A percentile compares a stretch with the other conserved stretches of the same genome.
These are phyloP conservation scores for Actinomucor elegans DNA, from an alignment of 371 early-diverging fungal genomes.

Conservation along the genomic window DNA sequence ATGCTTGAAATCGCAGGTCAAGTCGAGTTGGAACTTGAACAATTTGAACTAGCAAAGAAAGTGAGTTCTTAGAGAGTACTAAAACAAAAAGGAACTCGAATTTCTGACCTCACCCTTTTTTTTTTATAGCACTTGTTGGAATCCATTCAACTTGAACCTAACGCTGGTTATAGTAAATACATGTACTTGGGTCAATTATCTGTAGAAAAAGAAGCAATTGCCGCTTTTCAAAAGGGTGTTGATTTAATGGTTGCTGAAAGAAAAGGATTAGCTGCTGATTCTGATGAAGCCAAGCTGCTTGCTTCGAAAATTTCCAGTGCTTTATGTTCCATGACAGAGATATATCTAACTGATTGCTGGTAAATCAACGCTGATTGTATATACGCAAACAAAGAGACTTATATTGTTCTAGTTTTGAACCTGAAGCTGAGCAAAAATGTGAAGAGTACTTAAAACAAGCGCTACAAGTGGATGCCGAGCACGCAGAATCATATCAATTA, in stretches of 20 bases:
- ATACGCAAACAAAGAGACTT: neutral
- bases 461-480: conserved; percentile 63
- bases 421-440: conserved; percentile 86
- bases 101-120: neutral
- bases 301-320: conserved; percentile 77
- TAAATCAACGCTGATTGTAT: conserved; percentile 26
- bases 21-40: conserved; percentile 74
- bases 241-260: conserved; percentile 58
- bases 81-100: neutral
- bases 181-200: conserved; percentile 91
- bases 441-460: conserved; percentile 75
- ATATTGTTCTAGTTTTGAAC: conserved; percentile 70
- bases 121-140: conserved; percentile 64
- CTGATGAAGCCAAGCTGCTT: conserved; percentile 49
- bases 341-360: conserved; percentile 97
- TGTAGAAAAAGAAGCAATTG: conserved; percentile 74
- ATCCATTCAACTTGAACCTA: conserved; percentile 67
- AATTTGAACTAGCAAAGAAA: conserved; percentile 68
- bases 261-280: conserved; percentile 17
- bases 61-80: conserved; percentile 43
- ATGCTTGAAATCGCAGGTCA: conserved; percentile 73
- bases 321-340: conserved; percentile 92
- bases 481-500: conserved; percentile 86
- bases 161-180: conserved; percentile 76
- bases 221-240: conserved; percentile 82